A percentile compares a stretch with the other conserved stretches of the same genome.
phyloP scores from a whole-genome alignment of 495 filamentous ascomycete species.

The Tuber umbilicatum region DNA sequence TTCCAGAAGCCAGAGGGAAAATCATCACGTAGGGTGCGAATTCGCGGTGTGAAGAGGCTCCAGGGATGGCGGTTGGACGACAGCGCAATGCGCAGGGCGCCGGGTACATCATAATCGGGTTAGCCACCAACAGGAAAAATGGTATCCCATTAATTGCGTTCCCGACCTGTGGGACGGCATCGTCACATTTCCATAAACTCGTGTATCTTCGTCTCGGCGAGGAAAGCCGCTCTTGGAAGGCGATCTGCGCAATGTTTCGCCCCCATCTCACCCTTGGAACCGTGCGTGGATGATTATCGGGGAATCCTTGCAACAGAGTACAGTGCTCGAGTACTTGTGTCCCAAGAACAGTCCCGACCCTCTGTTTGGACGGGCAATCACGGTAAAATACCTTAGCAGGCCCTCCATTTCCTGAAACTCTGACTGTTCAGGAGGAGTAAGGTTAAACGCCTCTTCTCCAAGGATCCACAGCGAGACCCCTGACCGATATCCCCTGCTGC shows the following conservation, averaged over 20 bases:
- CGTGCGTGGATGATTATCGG: conserved; percentile 38
- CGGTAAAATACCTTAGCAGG: conserved; percentile 29
- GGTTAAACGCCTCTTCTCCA: conserved; percentile 22
- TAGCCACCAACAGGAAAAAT: conserved; percentile 28
- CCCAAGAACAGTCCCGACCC: conserved; percentile 35
- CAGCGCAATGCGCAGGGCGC: conserved; percentile 2
- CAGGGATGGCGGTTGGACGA: conserved; percentile 18
- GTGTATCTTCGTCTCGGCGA: conserved; percentile 24
- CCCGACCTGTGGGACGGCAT: conserved; percentile 34
- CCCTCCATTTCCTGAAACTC: conserved; percentile 32
- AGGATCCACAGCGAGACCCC: conserved; percentile 28
- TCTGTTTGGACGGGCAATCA: conserved; percentile 39
- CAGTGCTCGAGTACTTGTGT: no score
- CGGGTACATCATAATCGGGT: conserved; percentile 29
- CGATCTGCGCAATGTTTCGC: conserved; percentile 39
- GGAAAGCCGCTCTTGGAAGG: conserved; percentile 37
- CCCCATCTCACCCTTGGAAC: conserved; percentile 40
- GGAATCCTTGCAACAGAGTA: conserved; percentile 40
- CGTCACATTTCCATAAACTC: conserved; percentile 36
- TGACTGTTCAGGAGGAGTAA: conserved; percentile 36
- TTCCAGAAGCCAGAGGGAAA: conserved; percentile 37
- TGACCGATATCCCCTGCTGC: conserved; percentile 38
- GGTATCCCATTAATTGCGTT: conserved; percentile 27
- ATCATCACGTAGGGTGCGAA: conserved; percentile 10
- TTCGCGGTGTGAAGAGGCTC: conserved; percentile 17